A percentile compares a stretch with the other conserved stretches of the same genome.
Evolutionary conservation across 169 alveolate species (phyloP).

Genomic region (Cryptosporidium muris): DNA sequence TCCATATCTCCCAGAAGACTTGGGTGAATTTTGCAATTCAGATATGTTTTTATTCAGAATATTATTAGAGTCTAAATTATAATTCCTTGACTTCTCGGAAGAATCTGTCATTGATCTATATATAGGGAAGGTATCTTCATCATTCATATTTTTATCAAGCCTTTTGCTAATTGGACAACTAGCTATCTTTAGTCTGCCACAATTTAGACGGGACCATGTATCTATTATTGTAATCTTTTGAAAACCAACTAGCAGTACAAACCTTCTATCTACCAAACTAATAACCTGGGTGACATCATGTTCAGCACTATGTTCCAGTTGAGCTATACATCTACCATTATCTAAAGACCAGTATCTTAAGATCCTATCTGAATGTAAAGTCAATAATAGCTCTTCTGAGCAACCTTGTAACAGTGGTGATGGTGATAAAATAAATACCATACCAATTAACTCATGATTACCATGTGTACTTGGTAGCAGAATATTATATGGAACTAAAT

Average conservation of each 20-base stretch:
- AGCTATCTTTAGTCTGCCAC: conserved; percentile 64
- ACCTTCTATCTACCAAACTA: conserved; percentile 50
- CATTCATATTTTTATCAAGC: conserved; percentile 33
- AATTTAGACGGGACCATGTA: conserved; percentile 66
- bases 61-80: neutral
- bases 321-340: conserved; percentile 76
- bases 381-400: conserved; percentile 73
- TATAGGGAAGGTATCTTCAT: conserved; percentile 62
- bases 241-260: conserved; percentile 45
- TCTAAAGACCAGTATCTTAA: conserved; percentile 75
- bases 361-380: conserved; percentile 73
- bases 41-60: neutral
- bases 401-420: conserved; percentile 61
- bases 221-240: conserved; percentile 59
- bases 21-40: neutral
- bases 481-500: conserved; percentile 21
- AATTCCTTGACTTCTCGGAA: neutral
- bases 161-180: conserved; percentile 47
- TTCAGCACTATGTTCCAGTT: conserved; percentile 60
- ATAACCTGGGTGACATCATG: conserved; percentile 58
- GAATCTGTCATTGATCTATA: conserved; percentile 26
- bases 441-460: conserved; percentile 21
- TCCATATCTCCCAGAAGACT: conserved; percentile 47
- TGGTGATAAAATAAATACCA: conserved; percentile 65
- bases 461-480: conserved; percentile 43